phyloP scores from a whole-genome alignment of 139 green algal species.

The Coccomyxa sp. region DNA sequence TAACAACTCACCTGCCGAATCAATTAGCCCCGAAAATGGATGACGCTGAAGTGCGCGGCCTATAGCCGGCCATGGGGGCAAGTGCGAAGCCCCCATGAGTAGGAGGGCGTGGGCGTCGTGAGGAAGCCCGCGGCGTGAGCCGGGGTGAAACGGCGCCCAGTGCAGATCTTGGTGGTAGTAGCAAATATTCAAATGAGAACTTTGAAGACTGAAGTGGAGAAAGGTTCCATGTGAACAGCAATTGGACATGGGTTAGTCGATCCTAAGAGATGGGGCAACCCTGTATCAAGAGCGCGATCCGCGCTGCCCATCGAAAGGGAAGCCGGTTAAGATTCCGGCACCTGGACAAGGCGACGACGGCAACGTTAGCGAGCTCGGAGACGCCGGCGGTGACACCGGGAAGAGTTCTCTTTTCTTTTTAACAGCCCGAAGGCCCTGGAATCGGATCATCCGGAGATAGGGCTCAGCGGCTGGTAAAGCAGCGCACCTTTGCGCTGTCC shows the following conservation, averaged over 20 bases:
- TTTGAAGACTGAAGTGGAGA: constrained; percentile 91
- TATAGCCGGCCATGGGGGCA: constrained; percentile 83
- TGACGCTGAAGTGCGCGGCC: constrained; percentile 87
- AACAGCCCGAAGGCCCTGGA: constrained; percentile 81
- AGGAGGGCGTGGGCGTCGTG: constrained; percentile 84
- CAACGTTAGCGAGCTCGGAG: too few relatives aligned
- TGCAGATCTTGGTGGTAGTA: constrained; percentile 95
- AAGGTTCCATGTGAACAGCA: constrained; percentile 95
- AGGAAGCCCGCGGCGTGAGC: constrained; percentile 77
- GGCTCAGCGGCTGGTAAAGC: constrained; percentile 81
- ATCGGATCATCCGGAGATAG: constrained; percentile 87
- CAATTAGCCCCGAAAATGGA: constrained; percentile 96
- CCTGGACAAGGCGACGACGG: constrained; percentile 57
- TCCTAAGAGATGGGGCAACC: constrained; percentile 87
- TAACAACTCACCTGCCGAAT: constrained; percentile 98
- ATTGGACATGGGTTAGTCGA: constrained; percentile 94
- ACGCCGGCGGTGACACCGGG: constrained; percentile 66
- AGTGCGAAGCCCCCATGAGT: constrained; percentile 85
- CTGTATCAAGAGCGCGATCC: constrained; percentile 78
- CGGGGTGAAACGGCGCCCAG: constrained; percentile 77
- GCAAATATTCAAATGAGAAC: constrained; percentile 94
- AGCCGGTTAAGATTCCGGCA: constrained; percentile 94
- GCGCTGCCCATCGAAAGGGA: constrained; percentile 82
- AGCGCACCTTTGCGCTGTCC: constrained; percentile 80
- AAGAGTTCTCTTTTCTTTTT: constrained; percentile 97